These are phyloP conservation scores for Penicillium chermesinum DNA, from an alignment of 495 filamentous ascomycete species.

Conservation along the genomic window DNA sequence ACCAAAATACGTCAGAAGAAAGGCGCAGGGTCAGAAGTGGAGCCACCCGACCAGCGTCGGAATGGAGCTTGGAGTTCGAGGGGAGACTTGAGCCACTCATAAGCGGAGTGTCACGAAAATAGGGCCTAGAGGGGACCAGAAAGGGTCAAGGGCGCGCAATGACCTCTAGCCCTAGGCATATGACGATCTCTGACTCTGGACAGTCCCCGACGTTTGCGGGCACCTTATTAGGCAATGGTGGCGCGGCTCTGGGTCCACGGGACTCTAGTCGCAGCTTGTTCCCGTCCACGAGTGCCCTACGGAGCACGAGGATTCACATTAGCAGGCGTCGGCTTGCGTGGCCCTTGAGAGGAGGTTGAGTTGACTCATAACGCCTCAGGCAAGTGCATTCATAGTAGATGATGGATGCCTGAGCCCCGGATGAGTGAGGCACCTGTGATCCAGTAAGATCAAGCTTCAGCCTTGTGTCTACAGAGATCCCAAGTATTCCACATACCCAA, in stretches of 20 bases:
- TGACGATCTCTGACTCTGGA: background rate
- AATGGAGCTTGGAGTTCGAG: slow-evolving; percentile 12
- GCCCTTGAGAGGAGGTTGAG: background rate
- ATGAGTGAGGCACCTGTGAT: too few relatives aligned
- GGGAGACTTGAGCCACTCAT: background rate
- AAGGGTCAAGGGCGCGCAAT: background rate
- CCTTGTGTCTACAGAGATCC: background rate
- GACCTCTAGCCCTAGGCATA: background rate
- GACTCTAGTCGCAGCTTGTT: too few relatives aligned
- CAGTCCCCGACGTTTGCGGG: background rate
- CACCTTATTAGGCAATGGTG: background rate
- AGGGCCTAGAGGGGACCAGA: background rate
- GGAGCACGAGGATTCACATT: too few relatives aligned
- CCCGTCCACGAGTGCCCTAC: background rate
- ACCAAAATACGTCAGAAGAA: slow-evolving; percentile 16
- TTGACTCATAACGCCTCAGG: background rate
- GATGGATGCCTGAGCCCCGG: background rate
- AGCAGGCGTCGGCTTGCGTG: background rate
- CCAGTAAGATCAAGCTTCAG: background rate
- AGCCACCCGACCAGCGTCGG: slow-evolving; percentile 3
- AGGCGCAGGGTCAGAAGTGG: background rate
- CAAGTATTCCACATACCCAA: background rate
- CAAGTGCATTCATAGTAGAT: background rate
- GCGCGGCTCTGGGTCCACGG: background rate
- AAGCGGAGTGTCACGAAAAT: too few relatives aligned